Evolutionary conservation across 768 basidiomycete species (phyloP).

Genomic region (Amanita exitialis): DNA sequence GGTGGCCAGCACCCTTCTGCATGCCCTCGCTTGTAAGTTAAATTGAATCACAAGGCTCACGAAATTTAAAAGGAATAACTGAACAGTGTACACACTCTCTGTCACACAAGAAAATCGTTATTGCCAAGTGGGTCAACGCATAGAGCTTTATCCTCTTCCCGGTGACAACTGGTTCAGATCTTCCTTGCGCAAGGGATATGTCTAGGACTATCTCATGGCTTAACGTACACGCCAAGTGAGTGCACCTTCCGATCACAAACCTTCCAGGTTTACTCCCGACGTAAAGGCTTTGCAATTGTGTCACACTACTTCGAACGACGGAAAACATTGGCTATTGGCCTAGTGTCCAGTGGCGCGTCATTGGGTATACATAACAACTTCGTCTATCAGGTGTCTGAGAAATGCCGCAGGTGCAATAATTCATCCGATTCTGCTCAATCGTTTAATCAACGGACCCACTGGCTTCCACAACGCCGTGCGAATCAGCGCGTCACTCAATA

Average conservation of each 20-base stretch:
- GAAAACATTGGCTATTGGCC: slow-evolving; percentile 40
- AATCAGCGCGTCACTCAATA: slow-evolving; percentile 26
- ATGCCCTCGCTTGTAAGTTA: slow-evolving; percentile 18
- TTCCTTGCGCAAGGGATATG: slow-evolving; percentile 43
- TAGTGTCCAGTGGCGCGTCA: slow-evolving; percentile 26
- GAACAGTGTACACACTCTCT: slow-evolving; percentile 24
- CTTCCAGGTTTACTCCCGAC: background rate
- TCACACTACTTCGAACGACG: slow-evolving; percentile 43
- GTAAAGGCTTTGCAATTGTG: slow-evolving; percentile 31
- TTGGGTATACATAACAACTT: slow-evolving; percentile 14
- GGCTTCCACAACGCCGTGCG: slow-evolving; percentile 31
- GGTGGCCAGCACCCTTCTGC: slow-evolving; percentile 12
- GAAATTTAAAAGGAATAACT: background rate
- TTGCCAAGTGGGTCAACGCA: slow-evolving; percentile 19
- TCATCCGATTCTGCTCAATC: slow-evolving; percentile 53
- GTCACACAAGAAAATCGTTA: slow-evolving; percentile 22
- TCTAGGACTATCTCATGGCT: slow-evolving; percentile 36
- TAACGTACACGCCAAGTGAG: slow-evolving; percentile 32
- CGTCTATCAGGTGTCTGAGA: background rate
- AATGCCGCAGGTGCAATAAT: slow-evolving; percentile 33
- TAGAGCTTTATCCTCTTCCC: too few relatives aligned
- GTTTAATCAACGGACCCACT: slow-evolving; percentile 23
- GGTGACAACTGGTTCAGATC: slow-evolving; percentile 20
- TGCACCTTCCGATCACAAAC: background rate
- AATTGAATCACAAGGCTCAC: background rate